These are phyloP conservation scores for Colletotrichum cereale DNA, from an alignment of 2,329 filamentous ascomycete genomes.

Conservation along the genomic window DNA sequence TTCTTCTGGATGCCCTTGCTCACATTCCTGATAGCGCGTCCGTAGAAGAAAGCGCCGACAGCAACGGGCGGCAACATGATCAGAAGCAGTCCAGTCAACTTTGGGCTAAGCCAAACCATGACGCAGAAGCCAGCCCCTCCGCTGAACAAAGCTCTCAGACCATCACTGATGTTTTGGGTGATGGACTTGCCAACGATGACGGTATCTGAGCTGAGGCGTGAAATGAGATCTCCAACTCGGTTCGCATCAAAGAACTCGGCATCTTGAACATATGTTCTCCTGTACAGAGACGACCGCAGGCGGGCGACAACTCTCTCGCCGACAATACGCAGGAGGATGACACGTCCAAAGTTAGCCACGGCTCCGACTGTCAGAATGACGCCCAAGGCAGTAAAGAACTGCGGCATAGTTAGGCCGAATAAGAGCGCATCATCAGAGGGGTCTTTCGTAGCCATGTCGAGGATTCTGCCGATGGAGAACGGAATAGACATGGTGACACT, in stretches of 20 bases:
- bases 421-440: conserved; percentile 75
- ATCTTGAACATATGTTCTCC: conserved; percentile 94
- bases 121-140: conserved; percentile 89
- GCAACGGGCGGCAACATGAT: conserved; percentile 93
- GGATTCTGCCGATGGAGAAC: conserved; percentile 94
- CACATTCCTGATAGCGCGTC: conserved; percentile 87
- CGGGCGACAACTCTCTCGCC: conserved; percentile 95
- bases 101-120: conserved; percentile 96
- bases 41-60: conserved; percentile 91
- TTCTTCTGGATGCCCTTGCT: conserved; percentile 96
- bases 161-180: conserved; percentile 96
- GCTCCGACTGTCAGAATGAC: conserved; percentile 85
- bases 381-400: conserved; percentile 89
- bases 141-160: conserved; percentile 90
- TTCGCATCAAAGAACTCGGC: conserved; percentile 99
- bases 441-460: conserved; percentile 88
- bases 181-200: conserved; percentile 99
- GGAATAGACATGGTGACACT: conserved; percentile 96
- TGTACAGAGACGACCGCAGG: conserved; percentile 89
- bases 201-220: conserved; percentile 93
- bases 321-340: conserved; percentile 92
- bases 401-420: conserved; percentile 85
- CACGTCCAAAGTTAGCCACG: conserved; percentile 91
- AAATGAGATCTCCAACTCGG: conserved; percentile 95
- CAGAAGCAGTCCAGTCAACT: conserved; percentile 87